Percentiles rank a stretch among this genome's conserved stretches.
Conservation (phyloP, 1,284 basidiomycete species). For the Ustilago crameri region DNA sequence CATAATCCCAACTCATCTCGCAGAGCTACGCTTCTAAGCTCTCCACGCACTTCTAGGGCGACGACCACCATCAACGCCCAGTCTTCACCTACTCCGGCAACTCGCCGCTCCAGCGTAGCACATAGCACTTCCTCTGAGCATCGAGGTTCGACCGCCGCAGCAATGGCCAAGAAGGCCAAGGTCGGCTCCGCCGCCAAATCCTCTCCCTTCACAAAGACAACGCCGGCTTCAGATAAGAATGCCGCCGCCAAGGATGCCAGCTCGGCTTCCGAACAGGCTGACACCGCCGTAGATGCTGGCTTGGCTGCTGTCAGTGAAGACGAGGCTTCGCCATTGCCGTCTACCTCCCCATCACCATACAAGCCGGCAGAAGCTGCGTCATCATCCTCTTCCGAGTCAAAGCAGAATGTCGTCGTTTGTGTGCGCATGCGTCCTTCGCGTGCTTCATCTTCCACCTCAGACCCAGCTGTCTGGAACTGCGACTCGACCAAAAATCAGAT, state of each 20-base stretch:
- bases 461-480: slow-evolving; percentile 50
- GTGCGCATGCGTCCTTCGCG: slow-evolving; percentile 57
- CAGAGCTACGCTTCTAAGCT: slow-evolving; percentile 14
- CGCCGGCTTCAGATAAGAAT: not conserved
- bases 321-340: slow-evolving; percentile 7
- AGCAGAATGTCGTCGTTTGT: slow-evolving; percentile 66
- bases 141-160: slow-evolving; percentile 13
- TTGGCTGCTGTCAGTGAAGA: slow-evolving; percentile 19
- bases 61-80: slow-evolving; percentile 16
- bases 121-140: slow-evolving; percentile 4
- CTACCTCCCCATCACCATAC: not conserved
- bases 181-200: slow-evolving; percentile 36
- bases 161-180: slow-evolving; percentile 49
- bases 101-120: slow-evolving; percentile 19
- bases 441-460: slow-evolving; percentile 4
- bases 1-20: slow-evolving; percentile 4
- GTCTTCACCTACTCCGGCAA: slow-evolving; percentile 17
- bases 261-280: slow-evolving; percentile 2
- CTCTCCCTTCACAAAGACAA: slow-evolving; percentile 33
- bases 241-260: slow-evolving; percentile 7
- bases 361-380: slow-evolving; percentile 20
- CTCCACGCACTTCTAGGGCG: slow-evolving; percentile 25
- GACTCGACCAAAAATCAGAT: slow-evolving; percentile 50
- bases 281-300: slow-evolving; percentile 7
- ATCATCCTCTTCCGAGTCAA: slow-evolving; percentile 7